These are phyloP conservation scores for Phialophora expanda DNA, from an alignment of 2,329 filamentous ascomycete species.

Conservation along the genomic window DNA sequence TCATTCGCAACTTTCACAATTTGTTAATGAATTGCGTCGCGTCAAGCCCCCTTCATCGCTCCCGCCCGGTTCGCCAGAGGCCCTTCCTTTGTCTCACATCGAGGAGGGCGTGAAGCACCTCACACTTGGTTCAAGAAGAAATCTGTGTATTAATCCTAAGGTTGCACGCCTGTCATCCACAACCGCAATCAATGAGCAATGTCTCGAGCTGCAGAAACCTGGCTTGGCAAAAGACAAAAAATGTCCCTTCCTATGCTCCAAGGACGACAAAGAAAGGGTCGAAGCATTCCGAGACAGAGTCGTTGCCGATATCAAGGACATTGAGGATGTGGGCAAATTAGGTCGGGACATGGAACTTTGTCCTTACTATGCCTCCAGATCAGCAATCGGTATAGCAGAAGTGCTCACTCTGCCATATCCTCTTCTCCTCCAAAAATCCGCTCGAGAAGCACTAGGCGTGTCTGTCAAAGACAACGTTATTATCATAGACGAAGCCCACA, in stretches of 20 bases:
- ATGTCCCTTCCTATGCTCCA: slow-evolving; percentile 78
- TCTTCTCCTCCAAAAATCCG: slow-evolving; percentile 81
- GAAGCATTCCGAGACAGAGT: slow-evolving; percentile 84
- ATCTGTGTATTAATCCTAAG: slow-evolving; percentile 84
- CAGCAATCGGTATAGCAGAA: slow-evolving; percentile 80
- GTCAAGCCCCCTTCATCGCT: slow-evolving; percentile 80
- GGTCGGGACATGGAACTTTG: slow-evolving; percentile 82
- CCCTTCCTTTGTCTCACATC: slow-evolving; percentile 31
- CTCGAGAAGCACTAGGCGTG: slow-evolving; percentile 83
- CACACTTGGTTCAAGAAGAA: slow-evolving; percentile 83
- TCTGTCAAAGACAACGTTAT: slow-evolving; percentile 86
- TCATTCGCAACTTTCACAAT: slow-evolving; percentile 89
- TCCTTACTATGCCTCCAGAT: slow-evolving; percentile 93
- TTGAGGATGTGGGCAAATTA: slow-evolving; percentile 82
- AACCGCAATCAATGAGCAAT: slow-evolving; percentile 90
- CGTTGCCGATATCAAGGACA: slow-evolving; percentile 84
- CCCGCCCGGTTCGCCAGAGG: slow-evolving; percentile 62
- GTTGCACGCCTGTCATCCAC: slow-evolving; percentile 72
- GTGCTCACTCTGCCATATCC: slow-evolving; percentile 92
- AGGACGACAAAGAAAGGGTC: slow-evolving; percentile 72
- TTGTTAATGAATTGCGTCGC: slow-evolving; percentile 78
- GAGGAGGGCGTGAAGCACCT: slow-evolving; percentile 70
- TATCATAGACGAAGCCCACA: slow-evolving; percentile 97
- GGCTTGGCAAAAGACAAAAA: slow-evolving; percentile 65
- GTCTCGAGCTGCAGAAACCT: slow-evolving; percentile 84